Base-by-base conservation (phyloP, 2,329 filamentous ascomycete genomes). In the Penicillium nordicum region DNA sequence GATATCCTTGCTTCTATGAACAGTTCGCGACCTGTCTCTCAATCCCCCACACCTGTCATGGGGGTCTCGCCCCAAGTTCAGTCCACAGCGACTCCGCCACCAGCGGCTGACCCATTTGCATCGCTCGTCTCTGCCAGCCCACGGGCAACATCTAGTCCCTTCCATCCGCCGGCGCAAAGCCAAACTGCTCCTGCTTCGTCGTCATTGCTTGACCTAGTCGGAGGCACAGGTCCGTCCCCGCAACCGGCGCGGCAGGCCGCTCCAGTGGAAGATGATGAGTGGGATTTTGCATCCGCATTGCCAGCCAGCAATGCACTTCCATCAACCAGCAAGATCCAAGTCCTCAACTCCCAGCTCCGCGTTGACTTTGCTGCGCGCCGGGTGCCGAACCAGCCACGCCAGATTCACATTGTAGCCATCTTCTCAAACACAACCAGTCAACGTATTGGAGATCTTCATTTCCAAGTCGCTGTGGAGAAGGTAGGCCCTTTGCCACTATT, bases 391-490 rank as follows among this genome's bases (percentile, higher is more conserved):
- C 81, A 58, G 74, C 77, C 54, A 77, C 84, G 62, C 76, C 84
- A 69, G 3, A 84, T 97, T 43, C 80, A 84, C 30, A 83, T 97
- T 45, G 77, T 85, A 4, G 90, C 92, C 60, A 81, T 83, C n/a
- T 96, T 97, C 71, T 92, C 90, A 18, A 99, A 96, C 72, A 88
- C 84, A 58, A 88, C 87, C 0, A 75, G 82, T 2, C 82, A 89
- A 66, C 82, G 85, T 0, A 82, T 99, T 23, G 82, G 83, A 3
- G 89, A 95, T 61, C 78, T 99, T 30, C 92, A 93, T 57, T 96
- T 97, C 69, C 90, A 96, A 73, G 82, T 96, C 38, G 94, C 94
- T 3, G 93, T 97, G 30, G 94, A 93, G 57, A 97, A 93, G 84
- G 92, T 95, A 78, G 63, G 74, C 61, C 48, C 32, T 53, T 42